Base-by-base conservation (phyloP, 495 filamentous ascomycete genomes). In the Aspergillus taichungensis region DNA sequence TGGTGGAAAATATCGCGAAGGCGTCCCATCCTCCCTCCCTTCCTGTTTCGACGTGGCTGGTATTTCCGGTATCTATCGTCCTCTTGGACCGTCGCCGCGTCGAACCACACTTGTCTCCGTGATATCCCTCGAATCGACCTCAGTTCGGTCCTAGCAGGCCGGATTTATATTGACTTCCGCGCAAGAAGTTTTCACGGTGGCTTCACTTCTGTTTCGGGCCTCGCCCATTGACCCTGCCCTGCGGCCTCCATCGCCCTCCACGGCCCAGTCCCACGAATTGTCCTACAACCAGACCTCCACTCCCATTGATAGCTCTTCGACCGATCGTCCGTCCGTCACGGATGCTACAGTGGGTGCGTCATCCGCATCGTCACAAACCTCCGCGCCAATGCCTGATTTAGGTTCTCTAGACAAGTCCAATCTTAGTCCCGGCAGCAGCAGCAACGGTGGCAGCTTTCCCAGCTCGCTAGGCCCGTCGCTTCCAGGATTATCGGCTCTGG, bases 401-500 rank as follows among this genome's bases (percentile, higher is more conserved):
- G 59, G 48, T 32, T 42, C 53, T 11, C 37, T 56, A 9, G 59
- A 59, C 5, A 62, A 55, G 41, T 44, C 37, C 24, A 42, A n/a
- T 18, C 10, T 18, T 27, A 55, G 34, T 44, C 57, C 37, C 49
- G 53, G 47, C 34, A 47, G 39, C 55, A 56, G 36, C 55, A 55
- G 41, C 40, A 52, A 34, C 48, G 60, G 46, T 35, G 49, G 45
- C 45, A 41, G 36, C 47, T 62, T 50, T 55, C 56, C 33, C 55
- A 67, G 36, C 42, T 63, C 60, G 8, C 43, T 57, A 30, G 47
- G 60, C 3, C 55, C 74, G 27, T 73, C 77, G 13, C 71, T 83
- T n/a, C 77, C 80, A 9, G 72, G 70, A 7, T 64, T 84, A 5
- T 72, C 83, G 12, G 72, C 79, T 27, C 69, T 88, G 51, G 80